phyloP scores from a whole-genome alignment of 163 green algal genomes.

The Scenedesmus sp. region DNA sequence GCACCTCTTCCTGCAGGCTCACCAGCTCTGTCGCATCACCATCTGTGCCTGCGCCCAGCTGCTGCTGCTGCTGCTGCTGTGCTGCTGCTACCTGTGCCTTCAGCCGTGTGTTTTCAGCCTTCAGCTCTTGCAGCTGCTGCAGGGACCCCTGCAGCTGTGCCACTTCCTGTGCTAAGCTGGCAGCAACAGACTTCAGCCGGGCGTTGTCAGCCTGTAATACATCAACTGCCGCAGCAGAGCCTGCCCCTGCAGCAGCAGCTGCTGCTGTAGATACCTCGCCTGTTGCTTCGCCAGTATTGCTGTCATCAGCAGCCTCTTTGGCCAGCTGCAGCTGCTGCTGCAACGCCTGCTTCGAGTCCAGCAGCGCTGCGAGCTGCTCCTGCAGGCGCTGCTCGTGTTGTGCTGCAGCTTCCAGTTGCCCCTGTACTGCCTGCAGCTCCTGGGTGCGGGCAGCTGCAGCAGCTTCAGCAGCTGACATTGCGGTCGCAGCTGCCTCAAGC shows the following conservation, averaged over 20 bases:
- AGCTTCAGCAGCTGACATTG: background rate
- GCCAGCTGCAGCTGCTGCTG: slow-evolving; percentile 26
- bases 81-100: slow-evolving; percentile 23
- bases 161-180: background rate
- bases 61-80: slow-evolving; percentile 33
- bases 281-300: background rate
- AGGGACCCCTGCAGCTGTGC: background rate
- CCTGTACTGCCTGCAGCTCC: background rate
- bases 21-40: background rate
- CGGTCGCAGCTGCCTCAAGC: slow-evolving; percentile 18
- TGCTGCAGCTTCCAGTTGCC: background rate
- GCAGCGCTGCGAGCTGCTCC: slow-evolving; percentile 13
- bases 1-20: background rate
- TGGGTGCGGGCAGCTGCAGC: background rate
- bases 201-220: slow-evolving; percentile 17
- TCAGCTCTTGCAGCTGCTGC: slow-evolving; percentile 48
- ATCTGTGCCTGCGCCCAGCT: background rate
- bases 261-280: background rate
- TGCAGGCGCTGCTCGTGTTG: background rate
- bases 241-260: slow-evolving; percentile 6
- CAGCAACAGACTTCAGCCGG: slow-evolving; percentile 31
- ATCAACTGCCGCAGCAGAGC: background rate
- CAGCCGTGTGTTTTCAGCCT: background rate
- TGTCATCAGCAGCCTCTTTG: background rate
- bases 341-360: background rate